A percentile compares a stretch with the other conserved stretches of the same genome.
phyloP scores from a whole-genome alignment of 192 early-diverging fungal species.

The Linnemannia elongata region DNA sequence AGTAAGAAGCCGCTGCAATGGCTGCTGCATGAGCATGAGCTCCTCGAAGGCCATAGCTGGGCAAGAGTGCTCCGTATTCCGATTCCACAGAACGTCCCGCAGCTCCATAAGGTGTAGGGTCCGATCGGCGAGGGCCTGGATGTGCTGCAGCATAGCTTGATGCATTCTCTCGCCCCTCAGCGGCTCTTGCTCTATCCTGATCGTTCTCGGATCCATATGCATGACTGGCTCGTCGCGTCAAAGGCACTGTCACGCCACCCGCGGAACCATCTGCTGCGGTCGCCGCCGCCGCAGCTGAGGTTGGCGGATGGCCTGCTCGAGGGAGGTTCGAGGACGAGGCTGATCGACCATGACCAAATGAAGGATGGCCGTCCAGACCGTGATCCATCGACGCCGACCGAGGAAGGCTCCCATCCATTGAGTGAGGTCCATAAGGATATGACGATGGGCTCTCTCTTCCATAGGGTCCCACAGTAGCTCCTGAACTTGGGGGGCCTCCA shows the following conservation, averaged over 20 bases:
- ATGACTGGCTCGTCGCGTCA: neutral
- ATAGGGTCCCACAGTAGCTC: neutral
- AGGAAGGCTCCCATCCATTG: neutral
- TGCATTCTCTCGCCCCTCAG: neutral
- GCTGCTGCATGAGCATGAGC: neutral
- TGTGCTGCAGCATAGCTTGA: conserved; percentile 1
- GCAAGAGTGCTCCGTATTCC: neutral
- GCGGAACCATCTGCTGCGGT: neutral
- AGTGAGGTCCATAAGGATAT: neutral
- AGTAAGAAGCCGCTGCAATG: neutral
- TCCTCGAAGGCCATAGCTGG: neutral
- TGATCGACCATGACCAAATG: conserved; percentile 19
- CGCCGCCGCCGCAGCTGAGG: neutral
- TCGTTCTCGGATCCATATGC: neutral
- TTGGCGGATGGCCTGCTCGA: conserved; percentile 1
- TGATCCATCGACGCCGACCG: neutral
- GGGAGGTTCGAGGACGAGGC: neutral
- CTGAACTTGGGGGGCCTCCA: neutral
- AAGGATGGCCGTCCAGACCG: neutral
- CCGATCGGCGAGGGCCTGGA: neutral
- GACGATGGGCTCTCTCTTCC: neutral
- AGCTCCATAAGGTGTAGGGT: neutral
- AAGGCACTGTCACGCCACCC: neutral
- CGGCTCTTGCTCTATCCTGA: neutral
- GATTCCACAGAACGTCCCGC: neutral